Base-by-base conservation (phyloP, 805 yeast genomes). In the Yarrowia phangngaensis region DNA sequence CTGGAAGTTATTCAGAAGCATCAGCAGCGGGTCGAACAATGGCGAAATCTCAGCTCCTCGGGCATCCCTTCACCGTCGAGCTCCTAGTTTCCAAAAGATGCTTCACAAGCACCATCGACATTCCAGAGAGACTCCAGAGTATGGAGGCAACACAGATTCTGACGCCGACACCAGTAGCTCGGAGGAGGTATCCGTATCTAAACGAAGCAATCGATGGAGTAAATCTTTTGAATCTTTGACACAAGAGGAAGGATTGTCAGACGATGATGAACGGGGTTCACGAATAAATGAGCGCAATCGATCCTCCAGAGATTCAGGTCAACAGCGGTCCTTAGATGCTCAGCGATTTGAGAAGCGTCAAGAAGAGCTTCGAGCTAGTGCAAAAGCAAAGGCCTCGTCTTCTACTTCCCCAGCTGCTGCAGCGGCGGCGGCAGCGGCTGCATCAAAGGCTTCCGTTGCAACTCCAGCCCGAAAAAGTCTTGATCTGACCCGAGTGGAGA, bases 341-440 rank as follows among this genome's bases (percentile, higher is more conserved):
- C 48, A 41, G 29, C 34, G 35, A 22, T 41, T 41, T 13, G 48
- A 41, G 35, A 29, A 26, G 48, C 6, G 17, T 2, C 48, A 41
- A 22, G 48, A 41, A 22, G 48, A 41, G 48, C 22, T 41, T 14
- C 35, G 48, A 7, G 48, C 48, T 20, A 26, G 30, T 12, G 47
- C 47, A 26, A 27, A 20, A 27, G 47, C 47, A 26, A 27, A 29
- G 12, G 47, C 27, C 13, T 20, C 23, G 6, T 30, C 29, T 28
- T 23, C 26, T 5, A 28, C 23, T 13, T n/a, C 46, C 6, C 12
- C 31, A 8, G 13, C 32, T 12, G 27, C 32, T 2, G 34, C 47
- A 13, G 23, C 28, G 8, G 50, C 27, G 20, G 32, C 20, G 6
- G 50, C 50, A 6, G 40, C 24, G 6, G 50, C 38, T 5, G 31